Percentiles rank a stretch among this genome's conserved stretches.
phyloP scores from a whole-genome alignment of 2,329 filamentous ascomycete species.

The Fusarium brachygibbosum region DNA sequence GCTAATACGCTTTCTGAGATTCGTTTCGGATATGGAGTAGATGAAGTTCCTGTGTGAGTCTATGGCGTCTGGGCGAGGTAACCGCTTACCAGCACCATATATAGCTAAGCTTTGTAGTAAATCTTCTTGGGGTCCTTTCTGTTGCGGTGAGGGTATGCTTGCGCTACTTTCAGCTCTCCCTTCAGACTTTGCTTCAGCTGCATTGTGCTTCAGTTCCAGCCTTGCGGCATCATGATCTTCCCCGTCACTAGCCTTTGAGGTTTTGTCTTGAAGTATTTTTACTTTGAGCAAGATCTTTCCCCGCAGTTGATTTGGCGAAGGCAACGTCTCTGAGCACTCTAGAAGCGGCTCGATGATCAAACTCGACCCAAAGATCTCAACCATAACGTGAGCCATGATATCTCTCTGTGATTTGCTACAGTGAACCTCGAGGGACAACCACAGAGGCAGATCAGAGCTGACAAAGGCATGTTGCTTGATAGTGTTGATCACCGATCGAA shows the following conservation, averaged over 20 bases:
- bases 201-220: neutral
- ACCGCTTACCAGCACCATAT: slow-evolving; percentile 23
- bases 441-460: slow-evolving; percentile 23
- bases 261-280: neutral
- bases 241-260: accelerated
- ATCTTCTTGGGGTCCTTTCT: neutral
- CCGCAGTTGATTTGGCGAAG: slow-evolving; percentile 8
- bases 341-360: slow-evolving; percentile 5
- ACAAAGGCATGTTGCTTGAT: slow-evolving; percentile 18
- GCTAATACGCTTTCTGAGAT: slow-evolving; percentile 2
- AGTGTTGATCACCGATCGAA: neutral
- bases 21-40: slow-evolving; percentile 24
- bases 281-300: slow-evolving; percentile 27
- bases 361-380: neutral
- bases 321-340: accelerated
- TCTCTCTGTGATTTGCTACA: slow-evolving; percentile 3
- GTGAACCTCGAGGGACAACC: slow-evolving; percentile 29
- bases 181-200: neutral
- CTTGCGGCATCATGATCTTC: neutral
- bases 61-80: neutral
- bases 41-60: slow-evolving; percentile 18
- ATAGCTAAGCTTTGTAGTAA: slow-evolving; percentile 22
- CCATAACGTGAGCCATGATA: slow-evolving; percentile 24
- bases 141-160: accelerated
- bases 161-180: too few relatives aligned